Base-by-base conservation (phyloP, 805 yeast species). In the Lipomyces spencermartinsiae region DNA sequence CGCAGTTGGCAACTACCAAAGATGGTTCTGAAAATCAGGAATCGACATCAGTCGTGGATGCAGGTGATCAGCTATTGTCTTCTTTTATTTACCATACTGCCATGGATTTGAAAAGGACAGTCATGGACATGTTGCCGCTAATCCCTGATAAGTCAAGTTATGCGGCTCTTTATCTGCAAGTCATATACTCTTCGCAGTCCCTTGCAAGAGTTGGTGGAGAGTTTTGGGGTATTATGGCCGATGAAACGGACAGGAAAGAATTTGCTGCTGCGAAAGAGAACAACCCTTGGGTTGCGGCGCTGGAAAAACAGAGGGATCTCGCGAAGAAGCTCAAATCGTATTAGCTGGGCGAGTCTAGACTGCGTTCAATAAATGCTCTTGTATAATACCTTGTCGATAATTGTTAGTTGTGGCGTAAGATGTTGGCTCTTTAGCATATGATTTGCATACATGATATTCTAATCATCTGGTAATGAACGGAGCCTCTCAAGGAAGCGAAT, bases 131-230 rank as follows among this genome's bases (percentile, higher is more conserved):
- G 12, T 70, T 75, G 12, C 80, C 80, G 5, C 63, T 62, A 14
- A 69, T 81, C 43, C 66, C 74, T 1, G 80, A 78, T 58, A 63
- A 71, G 12, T 65, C 76, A 16, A 73, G 74, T 12, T 66, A 76
- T 39, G 90, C 90, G 65, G 90, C 94, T 0, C 80, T 93, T 29
- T 85, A 93, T 71, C 79, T 94, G 43, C 99, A 94, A 78, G 79
- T 93, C 51, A 87, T 92, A 0, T 94, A 93, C 79, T 91, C 97
- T 72, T 89, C 97, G n/a, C 92, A 90, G 76, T 89, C 97, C 49
- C 81, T 94, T 62, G 88, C 90, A 0, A 82, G 93, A 70, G 85
- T 86, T 25, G 89, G 91, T 14, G 86, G 86, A 2, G 91, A 90
- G 73, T 91, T 91, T 76, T 89, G 91, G 79, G 59, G 63, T 16